phyloP scores from a whole-genome alignment of 2,329 filamentous ascomycete species.

The Xylariales sp. region DNA sequence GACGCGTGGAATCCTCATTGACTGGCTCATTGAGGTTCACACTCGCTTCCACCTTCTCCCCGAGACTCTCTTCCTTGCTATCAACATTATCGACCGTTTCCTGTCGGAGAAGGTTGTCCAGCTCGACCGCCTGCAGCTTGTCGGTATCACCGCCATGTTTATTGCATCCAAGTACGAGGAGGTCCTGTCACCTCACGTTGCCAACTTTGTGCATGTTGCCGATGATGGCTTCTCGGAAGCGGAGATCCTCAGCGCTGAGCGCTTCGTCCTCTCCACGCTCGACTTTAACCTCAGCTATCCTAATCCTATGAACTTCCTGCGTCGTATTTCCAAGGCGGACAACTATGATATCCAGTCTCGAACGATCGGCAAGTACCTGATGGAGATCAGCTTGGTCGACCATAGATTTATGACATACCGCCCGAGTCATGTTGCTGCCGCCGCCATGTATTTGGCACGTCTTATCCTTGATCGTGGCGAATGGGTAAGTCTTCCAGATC shows the following conservation, averaged over 20 bases:
- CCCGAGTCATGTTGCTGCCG: constrained; percentile 86
- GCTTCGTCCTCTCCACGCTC: constrained; percentile 84
- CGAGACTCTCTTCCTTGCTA: constrained; percentile 91
- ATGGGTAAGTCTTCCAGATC: constrained; percentile 73
- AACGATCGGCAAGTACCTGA: constrained; percentile 94
- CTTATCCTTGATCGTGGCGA: constrained; percentile 84
- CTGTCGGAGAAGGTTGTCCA: constrained; percentile 93
- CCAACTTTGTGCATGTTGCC: constrained; percentile 94
- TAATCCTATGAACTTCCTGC: constrained; percentile 99
- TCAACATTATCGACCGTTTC: constrained; percentile 98
- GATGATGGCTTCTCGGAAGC: constrained; percentile 94
- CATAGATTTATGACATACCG: constrained; percentile 88
- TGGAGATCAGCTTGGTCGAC: constrained; percentile 94
- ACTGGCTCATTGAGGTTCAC: constrained; percentile 98
- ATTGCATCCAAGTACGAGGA: constrained; percentile 99
- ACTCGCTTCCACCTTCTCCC: constrained; percentile 93
- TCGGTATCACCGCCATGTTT: constrained; percentile 98
- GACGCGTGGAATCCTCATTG: constrained; percentile 93
- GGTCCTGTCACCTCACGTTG: constrained; percentile 91
- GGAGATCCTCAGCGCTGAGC: constrained; percentile 95
- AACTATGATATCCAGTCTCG: constrained; percentile 98
- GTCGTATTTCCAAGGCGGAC: constrained; percentile 97
- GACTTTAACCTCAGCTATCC: constrained; percentile 98
- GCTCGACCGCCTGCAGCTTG: constrained; percentile 90
- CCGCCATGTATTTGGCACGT: constrained; percentile 91